Conservation (phyloP, 164 flowering plant species). For the Aristolochia fimbriata region DNA sequence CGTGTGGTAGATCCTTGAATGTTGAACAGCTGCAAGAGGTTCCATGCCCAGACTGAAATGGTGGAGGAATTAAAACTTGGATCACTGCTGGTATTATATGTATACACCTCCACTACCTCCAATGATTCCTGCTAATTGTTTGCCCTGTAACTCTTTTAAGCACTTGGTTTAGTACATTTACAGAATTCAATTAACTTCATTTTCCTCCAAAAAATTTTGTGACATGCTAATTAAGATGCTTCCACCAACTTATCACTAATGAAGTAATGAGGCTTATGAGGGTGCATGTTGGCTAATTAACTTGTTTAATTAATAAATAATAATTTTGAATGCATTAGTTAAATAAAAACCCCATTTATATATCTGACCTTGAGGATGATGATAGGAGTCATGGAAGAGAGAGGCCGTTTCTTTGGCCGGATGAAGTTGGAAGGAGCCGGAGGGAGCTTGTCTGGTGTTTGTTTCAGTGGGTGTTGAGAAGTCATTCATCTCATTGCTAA, state of each 20-base stretch:
- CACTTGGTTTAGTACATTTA: too few species aligned
- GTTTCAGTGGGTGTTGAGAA: conserved; percentile 71
- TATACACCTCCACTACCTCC: conserved; percentile 81
- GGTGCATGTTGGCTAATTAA: too few species aligned
- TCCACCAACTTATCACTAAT: too few species aligned
- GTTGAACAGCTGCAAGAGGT: conserved; percentile 64
- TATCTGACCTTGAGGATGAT: conserved; percentile 83
- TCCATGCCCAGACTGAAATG: conserved; percentile 62
- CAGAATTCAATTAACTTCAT: too few species aligned
- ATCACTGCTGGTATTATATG: conserved; percentile 70
- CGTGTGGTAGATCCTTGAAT: conserved; percentile 76
- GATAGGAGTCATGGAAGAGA: conserved; percentile 90
- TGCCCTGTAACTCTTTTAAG: conserved; percentile 34
- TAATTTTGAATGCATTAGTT: too few species aligned
- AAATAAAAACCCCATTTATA: too few species aligned
- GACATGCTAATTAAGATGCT: too few species aligned
- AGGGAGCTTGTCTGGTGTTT: conserved; percentile 50
- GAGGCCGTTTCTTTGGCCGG: conserved; percentile 69
- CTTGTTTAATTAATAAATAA: too few species aligned
- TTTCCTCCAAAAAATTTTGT: too few species aligned
- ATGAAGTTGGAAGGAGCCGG: conserved; percentile 86
- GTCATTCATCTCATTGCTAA: conserved; percentile 93
- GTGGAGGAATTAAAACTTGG: conserved; percentile 74
- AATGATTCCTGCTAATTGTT: conserved; percentile 58
- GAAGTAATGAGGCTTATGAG: too few species aligned